Conservation (phyloP, 352 stramenopile species). For the Aphanomyces euteiches region DNA sequence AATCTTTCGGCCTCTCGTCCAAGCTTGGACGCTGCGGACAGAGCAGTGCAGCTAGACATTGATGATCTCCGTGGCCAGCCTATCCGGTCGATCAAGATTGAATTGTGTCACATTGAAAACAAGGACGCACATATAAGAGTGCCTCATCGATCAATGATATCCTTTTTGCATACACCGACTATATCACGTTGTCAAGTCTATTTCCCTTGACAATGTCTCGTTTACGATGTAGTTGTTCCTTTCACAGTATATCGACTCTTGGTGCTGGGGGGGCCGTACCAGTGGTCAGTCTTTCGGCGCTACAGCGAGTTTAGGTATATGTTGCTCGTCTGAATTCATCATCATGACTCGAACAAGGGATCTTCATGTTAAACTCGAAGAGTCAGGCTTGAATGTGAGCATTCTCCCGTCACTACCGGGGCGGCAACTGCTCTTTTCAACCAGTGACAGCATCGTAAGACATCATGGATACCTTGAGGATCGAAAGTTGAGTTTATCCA, state of each 20-base stretch:
- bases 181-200: constrained; percentile 4
- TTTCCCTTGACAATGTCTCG: constrained; percentile 22
- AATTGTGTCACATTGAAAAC: constrained; percentile 83
- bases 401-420: constrained; percentile 58
- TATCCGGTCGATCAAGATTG: constrained; percentile 71
- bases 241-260: constrained; percentile 83
- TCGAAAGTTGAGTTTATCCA: neutral
- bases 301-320: constrained; percentile 71
- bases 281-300: constrained; percentile 81
- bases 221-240: constrained; percentile 58
- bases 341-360: constrained; percentile 23
- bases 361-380: constrained; percentile 48
- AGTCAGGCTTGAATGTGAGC: constrained; percentile 46
- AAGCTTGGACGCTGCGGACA: neutral
- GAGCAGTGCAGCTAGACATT: constrained; percentile 27
- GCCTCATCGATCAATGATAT: constrained; percentile 54
- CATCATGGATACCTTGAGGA: neutral
- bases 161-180: constrained; percentile 23
- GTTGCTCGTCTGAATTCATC: neutral
- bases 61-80: constrained; percentile 71
- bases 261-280: constrained; percentile 78
- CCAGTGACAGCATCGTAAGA: constrained; percentile 47
- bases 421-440: constrained; percentile 74
- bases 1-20: neutral
- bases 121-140: constrained; percentile 82